Evolutionary conservation across 495 filamentous ascomycete genomes (phyloP), one percentile per base, ranked within the genome.

Genomic region (Penicillium angulare): DNA sequence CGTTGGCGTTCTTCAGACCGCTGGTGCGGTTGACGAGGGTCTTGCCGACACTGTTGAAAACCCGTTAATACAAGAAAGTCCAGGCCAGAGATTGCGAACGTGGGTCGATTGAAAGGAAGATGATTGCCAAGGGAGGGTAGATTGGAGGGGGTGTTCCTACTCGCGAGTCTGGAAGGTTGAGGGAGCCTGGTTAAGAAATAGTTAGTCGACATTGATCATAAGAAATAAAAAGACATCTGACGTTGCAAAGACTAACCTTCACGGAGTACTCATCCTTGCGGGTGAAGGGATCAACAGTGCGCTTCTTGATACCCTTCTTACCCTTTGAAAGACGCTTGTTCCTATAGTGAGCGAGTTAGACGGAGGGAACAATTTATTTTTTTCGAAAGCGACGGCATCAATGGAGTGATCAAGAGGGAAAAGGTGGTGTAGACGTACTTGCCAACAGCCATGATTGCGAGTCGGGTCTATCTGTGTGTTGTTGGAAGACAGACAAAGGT

Each of bases 251-350:
- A 23, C 44, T 42, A 71, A 91, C 89, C 89, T 97, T 97, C 74
- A 98, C 85, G 57, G 86, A 88, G 80, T 90, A 98, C 88, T 95
- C 97, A 75, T 97, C 92, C 83, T 98, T 98, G 66, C 92, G 86
- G 67, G 91, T 79, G 80, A 98, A 98, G 61, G 93, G 95, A 73
- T 98, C 93, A 69, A 90, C 85, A 49, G 88, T 86, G 78, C 89
- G 92, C 93, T 98, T 98, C 89, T 98, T 98, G 67, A 98, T 85
- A 73, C 93, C 93, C 86, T 98, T 98, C 89, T 98, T 98, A 81
- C 93, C 95, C 83, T 98, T 98, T 43, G 93, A 97, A 80, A 98
- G 84, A 76, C 93, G 88, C 90, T 98, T 97, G 84, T 98, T 98
- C 88, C 95, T 98, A 67, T 26, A 53, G 62, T 62, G 50, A 58